A percentile compares a stretch with the other conserved stretches of the same genome.
Conservation (phyloP, 768 basidiomycete species). For the Coprinopsis strossmayeri region DNA sequence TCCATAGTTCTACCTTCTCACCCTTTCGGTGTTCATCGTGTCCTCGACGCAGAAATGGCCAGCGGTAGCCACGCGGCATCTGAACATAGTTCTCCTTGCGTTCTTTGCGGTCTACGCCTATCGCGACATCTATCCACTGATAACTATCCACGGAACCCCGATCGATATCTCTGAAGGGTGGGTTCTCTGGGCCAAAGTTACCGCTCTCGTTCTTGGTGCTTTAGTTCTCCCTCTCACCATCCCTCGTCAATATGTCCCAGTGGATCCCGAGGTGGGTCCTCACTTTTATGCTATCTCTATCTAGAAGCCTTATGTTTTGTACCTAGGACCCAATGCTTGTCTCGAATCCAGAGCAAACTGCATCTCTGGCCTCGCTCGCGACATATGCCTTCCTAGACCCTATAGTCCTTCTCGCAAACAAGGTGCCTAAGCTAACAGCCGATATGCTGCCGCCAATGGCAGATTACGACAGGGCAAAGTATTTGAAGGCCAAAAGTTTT, state of each 20-base stretch:
- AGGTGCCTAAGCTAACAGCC: constrained; percentile 37
- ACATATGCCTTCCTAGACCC: constrained; percentile 53
- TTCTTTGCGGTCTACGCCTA: constrained; percentile 13
- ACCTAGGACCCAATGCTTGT: constrained; percentile 30
- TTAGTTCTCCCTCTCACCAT: constrained; percentile 10
- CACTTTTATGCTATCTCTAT: too few species aligned
- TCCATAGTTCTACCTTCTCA: constrained; percentile 34
- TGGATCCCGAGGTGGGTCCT: constrained; percentile 10
- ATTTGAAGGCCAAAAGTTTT: constrained; percentile 23
- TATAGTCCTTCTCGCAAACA: constrained; percentile 39
- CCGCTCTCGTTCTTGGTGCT: constrained; percentile 7
- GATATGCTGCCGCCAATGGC: constrained; percentile 60
- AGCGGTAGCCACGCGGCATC: constrained; percentile 33
- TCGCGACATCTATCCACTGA: constrained; percentile 15
- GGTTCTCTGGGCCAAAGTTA: constrained; percentile 15
- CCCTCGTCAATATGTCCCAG: constrained; percentile 14
- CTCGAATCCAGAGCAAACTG: constrained; percentile 44
- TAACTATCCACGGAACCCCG: constrained; percentile 10
- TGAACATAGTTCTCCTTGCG: constrained; percentile 16
- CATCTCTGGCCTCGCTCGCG: constrained; percentile 35
- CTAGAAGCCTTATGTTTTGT: too few species aligned
- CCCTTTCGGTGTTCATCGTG: constrained; percentile 36
- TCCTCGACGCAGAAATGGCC: constrained; percentile 30
- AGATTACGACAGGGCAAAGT: constrained; percentile 44
- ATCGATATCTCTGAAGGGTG: constrained; percentile 12